Conservation (phyloP, 805 yeast genomes). For the Millerozyma miso region DNA sequence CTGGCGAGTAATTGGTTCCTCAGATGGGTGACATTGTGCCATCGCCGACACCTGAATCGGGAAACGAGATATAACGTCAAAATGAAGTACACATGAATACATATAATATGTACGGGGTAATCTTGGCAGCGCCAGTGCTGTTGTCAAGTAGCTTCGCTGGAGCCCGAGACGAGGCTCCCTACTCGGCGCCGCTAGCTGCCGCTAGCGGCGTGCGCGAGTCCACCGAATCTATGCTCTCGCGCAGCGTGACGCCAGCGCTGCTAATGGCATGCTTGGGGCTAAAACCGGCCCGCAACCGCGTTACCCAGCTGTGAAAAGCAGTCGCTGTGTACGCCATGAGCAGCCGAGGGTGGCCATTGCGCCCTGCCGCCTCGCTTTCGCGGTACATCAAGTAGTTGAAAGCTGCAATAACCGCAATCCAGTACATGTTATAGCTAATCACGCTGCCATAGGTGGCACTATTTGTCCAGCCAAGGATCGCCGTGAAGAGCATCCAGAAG, state of each 20-base stretch:
- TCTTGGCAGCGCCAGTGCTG: too few species aligned
- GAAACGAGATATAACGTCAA: too few species aligned
- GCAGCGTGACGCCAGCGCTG: neutral
- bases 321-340: neutral
- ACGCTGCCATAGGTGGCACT: slow-evolving; percentile 44
- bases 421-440: slow-evolving; percentile 30
- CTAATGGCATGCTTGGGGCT: neutral
- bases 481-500: slow-evolving; percentile 45
- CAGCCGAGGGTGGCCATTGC: neutral
- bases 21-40: too few species aligned
- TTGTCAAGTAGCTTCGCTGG: too few species aligned
- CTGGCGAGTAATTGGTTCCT: too few species aligned
- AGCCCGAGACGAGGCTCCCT: too few species aligned
- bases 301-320: neutral
- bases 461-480: slow-evolving; percentile 44
- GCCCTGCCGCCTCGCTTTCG: slow-evolving; percentile 17
- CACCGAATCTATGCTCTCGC: neutral
- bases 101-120: too few species aligned
- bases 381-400: slow-evolving; percentile 29
- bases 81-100: too few species aligned
- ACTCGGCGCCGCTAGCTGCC: neutral
- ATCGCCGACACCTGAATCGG: too few species aligned
- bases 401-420: slow-evolving; percentile 31
- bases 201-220: neutral
- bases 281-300: neutral